Evolutionary conservation across 1,139 yeast species (phyloP).

Genomic region (Taphrina flavorubra): DNA sequence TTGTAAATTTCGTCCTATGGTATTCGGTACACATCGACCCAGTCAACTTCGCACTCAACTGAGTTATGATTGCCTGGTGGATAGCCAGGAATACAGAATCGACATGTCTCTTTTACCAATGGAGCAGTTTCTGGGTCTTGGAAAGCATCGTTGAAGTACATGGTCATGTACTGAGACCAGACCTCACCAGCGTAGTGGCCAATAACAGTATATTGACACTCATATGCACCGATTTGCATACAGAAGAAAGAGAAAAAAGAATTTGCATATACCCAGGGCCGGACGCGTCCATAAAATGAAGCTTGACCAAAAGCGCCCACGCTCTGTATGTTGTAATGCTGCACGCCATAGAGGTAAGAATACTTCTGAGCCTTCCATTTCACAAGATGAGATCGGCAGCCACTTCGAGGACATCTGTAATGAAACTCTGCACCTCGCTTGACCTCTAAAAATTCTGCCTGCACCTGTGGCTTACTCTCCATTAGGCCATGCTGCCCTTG

Average conservation of each 20-base stretch:
- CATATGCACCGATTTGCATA: background rate
- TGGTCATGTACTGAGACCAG: background rate
- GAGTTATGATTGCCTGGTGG: background rate
- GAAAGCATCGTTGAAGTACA: background rate
- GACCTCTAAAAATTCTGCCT: too few species aligned
- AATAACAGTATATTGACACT: background rate
- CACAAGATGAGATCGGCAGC: background rate
- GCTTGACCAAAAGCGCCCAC: background rate
- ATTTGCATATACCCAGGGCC: background rate
- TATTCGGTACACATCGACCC: too few species aligned
- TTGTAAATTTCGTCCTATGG: too few species aligned
- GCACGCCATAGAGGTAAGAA: background rate
- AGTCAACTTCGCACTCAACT: too few species aligned
- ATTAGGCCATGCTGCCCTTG: too few species aligned
- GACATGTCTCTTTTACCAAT: background rate
- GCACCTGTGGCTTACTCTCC: too few species aligned
- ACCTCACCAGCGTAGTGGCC: slow-evolving; percentile 5
- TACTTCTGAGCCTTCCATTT: background rate
- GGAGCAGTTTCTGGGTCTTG: background rate
- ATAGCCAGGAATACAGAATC: background rate
- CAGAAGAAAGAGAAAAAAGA: background rate
- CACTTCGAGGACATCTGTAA: background rate
- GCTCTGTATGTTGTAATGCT: background rate
- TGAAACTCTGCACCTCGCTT: background rate
- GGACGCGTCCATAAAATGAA: background rate